Conservation (phyloP, 129 eudicot genomes). For the Tagetes patula region DNA sequence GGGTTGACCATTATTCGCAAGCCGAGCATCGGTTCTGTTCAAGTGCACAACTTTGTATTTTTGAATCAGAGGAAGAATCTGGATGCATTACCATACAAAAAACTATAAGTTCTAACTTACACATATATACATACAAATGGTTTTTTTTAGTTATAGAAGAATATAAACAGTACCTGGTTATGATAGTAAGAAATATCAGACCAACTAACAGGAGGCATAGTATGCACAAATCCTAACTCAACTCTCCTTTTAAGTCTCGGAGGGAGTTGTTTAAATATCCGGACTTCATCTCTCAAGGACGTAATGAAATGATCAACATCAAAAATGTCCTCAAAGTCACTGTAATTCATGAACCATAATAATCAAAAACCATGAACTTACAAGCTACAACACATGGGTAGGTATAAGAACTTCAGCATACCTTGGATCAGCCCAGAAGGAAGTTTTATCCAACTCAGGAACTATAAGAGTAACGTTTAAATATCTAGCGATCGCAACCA, state of each 20-base stretch:
- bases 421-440: slow-evolving; percentile 99
- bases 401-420: slow-evolving; percentile 10
- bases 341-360: slow-evolving; percentile 33
- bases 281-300: slow-evolving; percentile 94
- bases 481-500: slow-evolving; percentile 96
- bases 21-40: slow-evolving; percentile 92
- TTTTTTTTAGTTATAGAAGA: background rate
- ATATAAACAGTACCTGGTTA: slow-evolving; percentile 56
- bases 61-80: slow-evolving; percentile 90
- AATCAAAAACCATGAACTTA: slow-evolving; percentile 3
- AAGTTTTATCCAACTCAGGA: slow-evolving; percentile 93
- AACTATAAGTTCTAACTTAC: background rate
- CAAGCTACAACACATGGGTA: background rate
- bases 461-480: slow-evolving; percentile 92
- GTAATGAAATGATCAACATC: slow-evolving; percentile 91
- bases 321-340: slow-evolving; percentile 91
- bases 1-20: slow-evolving; percentile 87
- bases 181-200: slow-evolving; percentile 91
- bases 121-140: background rate
- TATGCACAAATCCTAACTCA: slow-evolving; percentile 61
- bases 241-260: slow-evolving; percentile 86
- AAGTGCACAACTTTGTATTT: slow-evolving; percentile 88
- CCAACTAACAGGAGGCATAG: slow-evolving; percentile 98
- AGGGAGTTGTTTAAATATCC: slow-evolving; percentile 81
- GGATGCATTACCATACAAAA: slow-evolving; percentile 21